Evolutionary conservation across 148 eudicot species (phyloP).

Genomic region (Fagopyrum esculentum): DNA sequence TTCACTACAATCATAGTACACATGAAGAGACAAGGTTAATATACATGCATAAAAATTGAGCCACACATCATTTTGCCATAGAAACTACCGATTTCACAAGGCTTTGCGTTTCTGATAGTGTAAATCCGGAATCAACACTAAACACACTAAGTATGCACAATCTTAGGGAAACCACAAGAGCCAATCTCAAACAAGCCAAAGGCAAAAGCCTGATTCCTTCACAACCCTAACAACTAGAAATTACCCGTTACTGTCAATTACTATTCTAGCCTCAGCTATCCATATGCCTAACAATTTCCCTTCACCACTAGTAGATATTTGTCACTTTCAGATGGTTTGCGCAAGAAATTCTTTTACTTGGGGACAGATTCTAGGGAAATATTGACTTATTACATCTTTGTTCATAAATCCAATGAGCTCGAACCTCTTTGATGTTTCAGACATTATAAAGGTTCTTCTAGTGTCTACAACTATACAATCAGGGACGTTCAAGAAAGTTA

Average conservation of each 20-base stretch:
- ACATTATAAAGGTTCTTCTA: too few species aligned
- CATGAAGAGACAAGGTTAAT: background rate
- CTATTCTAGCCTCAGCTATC: too few species aligned
- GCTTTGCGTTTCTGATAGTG: background rate
- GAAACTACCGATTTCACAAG: background rate
- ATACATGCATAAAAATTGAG: background rate
- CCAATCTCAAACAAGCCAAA: too few species aligned
- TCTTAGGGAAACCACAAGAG: too few species aligned
- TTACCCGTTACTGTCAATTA: too few species aligned
- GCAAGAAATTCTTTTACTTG: background rate
- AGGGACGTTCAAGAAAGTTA: background rate
- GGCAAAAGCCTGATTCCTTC: too few species aligned
- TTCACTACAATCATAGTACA: conserved; percentile 45
- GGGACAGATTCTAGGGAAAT: background rate
- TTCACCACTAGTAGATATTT: background rate
- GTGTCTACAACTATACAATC: background rate
- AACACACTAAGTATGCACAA: too few species aligned
- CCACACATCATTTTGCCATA: background rate
- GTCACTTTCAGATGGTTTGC: background rate
- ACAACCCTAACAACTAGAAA: too few species aligned
- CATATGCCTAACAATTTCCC: background rate
- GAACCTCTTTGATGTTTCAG: background rate
- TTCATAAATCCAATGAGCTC: background rate
- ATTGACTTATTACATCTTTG: background rate
- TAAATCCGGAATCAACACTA: background rate